Evolutionary conservation across 768 basidiomycete genomes (phyloP).

Genomic region (Punctularia strigosozonata): DNA sequence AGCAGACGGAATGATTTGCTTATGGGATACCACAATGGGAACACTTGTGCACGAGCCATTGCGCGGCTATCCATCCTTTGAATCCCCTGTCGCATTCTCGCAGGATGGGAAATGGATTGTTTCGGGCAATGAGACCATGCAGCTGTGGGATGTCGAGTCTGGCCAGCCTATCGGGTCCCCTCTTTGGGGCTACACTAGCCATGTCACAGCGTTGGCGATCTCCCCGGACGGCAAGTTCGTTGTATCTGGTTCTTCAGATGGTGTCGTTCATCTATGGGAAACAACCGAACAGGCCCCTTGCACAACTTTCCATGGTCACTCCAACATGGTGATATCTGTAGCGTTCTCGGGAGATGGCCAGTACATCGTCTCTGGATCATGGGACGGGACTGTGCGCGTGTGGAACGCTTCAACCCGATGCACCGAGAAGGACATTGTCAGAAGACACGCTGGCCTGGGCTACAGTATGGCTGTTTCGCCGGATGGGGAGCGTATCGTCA

Average conservation of each 20-base stretch:
- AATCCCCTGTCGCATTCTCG: slow-evolving; percentile 8
- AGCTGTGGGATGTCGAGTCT: slow-evolving; percentile 10
- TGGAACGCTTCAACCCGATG: slow-evolving; percentile 9
- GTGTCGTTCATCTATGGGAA: neutral
- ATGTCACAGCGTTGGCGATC: neutral
- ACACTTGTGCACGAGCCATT: neutral
- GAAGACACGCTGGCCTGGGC: neutral
- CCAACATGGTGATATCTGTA: slow-evolving; percentile 7
- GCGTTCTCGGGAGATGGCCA: slow-evolving; percentile 11
- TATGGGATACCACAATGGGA: slow-evolving; percentile 8
- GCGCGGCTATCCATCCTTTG: neutral
- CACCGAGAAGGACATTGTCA: neutral
- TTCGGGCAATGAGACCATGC: slow-evolving; percentile 4
- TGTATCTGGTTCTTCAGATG: neutral
- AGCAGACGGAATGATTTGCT: neutral
- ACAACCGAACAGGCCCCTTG: neutral
- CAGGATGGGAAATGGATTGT: slow-evolving; percentile 8
- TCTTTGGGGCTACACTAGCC: neutral
- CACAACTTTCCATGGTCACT: slow-evolving; percentile 8
- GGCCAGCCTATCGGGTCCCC: neutral
- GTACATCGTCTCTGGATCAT: slow-evolving; percentile 7
- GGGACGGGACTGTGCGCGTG: slow-evolving; percentile 2
- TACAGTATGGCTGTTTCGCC: neutral
- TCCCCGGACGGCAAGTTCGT: neutral
- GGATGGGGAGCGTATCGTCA: neutral